Conservation (phyloP, 202 grass and related monocot species). For the Schoenoplectus triqueter region DNA sequence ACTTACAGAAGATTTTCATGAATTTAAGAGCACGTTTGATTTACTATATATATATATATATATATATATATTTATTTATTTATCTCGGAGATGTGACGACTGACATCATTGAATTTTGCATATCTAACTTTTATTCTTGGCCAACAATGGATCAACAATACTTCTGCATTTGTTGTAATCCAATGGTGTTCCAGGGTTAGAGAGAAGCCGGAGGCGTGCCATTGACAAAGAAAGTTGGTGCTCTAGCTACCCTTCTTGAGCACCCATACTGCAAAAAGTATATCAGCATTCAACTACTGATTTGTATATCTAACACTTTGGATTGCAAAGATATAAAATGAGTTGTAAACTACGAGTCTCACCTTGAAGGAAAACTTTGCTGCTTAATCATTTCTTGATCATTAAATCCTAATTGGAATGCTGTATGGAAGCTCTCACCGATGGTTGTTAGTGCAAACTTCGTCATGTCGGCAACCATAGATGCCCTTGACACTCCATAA, state of each 20-base stretch:
- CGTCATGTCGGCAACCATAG: constrained; percentile 47
- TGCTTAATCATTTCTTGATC: constrained; percentile 57
- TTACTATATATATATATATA: no score
- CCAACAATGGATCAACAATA: constrained; percentile 63
- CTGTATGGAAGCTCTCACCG: constrained; percentile 49
- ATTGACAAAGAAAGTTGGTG: constrained; percentile 89
- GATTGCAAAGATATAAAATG: not conserved
- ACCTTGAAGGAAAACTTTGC: constrained; percentile 95
- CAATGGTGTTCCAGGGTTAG: constrained; percentile 31
- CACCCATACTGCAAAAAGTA: constrained; percentile 63
- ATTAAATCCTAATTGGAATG: constrained; percentile 65
- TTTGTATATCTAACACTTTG: not conserved
- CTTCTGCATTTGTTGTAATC: constrained; percentile 66
- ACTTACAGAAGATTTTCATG: no score
- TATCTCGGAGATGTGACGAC: not conserved
- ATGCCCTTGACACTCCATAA: constrained; percentile 57
- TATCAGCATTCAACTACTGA: not conserved
- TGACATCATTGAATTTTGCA: not conserved
- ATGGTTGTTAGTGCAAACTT: constrained; percentile 52
- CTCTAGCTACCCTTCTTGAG: constrained; percentile 75
- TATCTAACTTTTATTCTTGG: constrained; percentile 40
- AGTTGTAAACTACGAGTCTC: not conserved
- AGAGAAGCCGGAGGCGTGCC: constrained; percentile 60
- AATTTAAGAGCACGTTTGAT: no score
- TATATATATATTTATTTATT: not conserved